phyloP scores from a whole-genome alignment of 1,284 basidiomycete species.

The Puccinia horiana region DNA sequence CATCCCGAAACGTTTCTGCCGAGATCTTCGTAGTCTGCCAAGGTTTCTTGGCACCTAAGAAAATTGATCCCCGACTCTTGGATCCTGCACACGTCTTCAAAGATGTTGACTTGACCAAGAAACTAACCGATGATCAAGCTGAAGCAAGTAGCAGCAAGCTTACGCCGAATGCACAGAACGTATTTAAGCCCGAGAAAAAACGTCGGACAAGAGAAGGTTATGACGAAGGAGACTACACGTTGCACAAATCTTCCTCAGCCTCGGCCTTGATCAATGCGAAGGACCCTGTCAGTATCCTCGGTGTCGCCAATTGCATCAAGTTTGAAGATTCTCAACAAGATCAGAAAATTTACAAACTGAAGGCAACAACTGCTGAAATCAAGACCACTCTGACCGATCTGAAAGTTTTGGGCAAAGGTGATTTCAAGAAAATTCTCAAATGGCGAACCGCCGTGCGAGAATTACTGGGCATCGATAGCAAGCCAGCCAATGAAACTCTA shows the following conservation, averaged over 20 bases:
- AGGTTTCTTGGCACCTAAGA: slow-evolving; percentile 89
- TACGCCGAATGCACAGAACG: slow-evolving; percentile 69
- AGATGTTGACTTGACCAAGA: slow-evolving; percentile 66
- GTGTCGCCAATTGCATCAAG: slow-evolving; percentile 77
- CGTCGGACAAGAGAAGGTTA: slow-evolving; percentile 91
- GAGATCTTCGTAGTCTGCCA: slow-evolving; percentile 99
- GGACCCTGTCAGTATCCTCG: slow-evolving; percentile 80
- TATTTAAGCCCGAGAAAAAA: slow-evolving; percentile 97
- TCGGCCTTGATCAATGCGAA: slow-evolving; percentile 70
- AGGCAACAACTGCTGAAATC: slow-evolving; percentile 77
- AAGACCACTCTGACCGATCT: slow-evolving; percentile 82
- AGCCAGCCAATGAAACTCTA: slow-evolving; percentile 70
- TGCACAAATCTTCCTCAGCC: slow-evolving; percentile 76
- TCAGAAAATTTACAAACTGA: slow-evolving; percentile 74
- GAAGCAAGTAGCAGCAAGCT: slow-evolving; percentile 55
- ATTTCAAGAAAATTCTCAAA: slow-evolving; percentile 89
- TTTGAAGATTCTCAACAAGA: slow-evolving; percentile 78
- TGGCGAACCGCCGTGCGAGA: slow-evolving; percentile 83
- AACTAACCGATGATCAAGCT: slow-evolving; percentile 47
- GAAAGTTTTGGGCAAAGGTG: slow-evolving; percentile 94
- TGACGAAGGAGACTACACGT: slow-evolving; percentile 87
- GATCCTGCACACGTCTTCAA: slow-evolving; percentile 98
- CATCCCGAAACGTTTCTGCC: slow-evolving; percentile 96
- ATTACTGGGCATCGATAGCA: slow-evolving; percentile 78
- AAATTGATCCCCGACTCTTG: slow-evolving; percentile 97